These are phyloP conservation scores for Carpinus fangiana DNA, from an alignment of 306 rosid genomes.

Conservation along the genomic window DNA sequence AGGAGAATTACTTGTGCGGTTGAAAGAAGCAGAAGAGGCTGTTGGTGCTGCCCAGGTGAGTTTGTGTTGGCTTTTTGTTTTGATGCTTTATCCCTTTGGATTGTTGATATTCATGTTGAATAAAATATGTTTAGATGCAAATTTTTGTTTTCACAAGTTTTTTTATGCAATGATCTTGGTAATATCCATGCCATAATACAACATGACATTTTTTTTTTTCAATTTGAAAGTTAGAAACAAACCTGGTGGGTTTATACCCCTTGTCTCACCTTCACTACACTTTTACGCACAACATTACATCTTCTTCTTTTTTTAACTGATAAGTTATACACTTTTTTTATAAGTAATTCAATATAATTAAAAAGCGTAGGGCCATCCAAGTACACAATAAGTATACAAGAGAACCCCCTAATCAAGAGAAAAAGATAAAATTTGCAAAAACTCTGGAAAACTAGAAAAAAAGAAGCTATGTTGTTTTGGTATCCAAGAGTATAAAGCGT, in stretches of 20 bases:
- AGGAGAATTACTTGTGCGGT: constrained; percentile 89
- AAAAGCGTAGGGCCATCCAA: no score
- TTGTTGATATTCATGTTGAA: neutral
- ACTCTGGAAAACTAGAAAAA: no score
- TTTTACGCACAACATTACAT: neutral
- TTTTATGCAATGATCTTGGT: neutral
- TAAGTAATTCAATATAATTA: no score
- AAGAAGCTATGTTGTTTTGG: no score
- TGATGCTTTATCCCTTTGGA: neutral
- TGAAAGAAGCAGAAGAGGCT: constrained; percentile 92
- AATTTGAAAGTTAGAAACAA: neutral
- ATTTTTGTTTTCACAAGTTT: neutral
- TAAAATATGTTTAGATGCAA: neutral
- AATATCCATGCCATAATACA: neutral
- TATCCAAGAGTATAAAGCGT: no score
- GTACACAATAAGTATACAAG: no score
- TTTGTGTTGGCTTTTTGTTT: constrained; percentile 12
- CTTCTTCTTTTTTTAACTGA: neutral
- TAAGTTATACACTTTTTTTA: neutral
- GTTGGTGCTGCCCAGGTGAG: constrained; percentile 76
- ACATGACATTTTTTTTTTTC: neutral
- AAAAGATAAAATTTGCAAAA: no score
- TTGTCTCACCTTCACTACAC: neutral
- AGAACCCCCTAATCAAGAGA: no score
- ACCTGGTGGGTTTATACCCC: neutral